Percentiles rank a stretch among this genome's conserved stretches.
phyloP scores from a whole-genome alignment of 2,329 filamentous ascomycete species.

The Ophiobolus disseminans region DNA sequence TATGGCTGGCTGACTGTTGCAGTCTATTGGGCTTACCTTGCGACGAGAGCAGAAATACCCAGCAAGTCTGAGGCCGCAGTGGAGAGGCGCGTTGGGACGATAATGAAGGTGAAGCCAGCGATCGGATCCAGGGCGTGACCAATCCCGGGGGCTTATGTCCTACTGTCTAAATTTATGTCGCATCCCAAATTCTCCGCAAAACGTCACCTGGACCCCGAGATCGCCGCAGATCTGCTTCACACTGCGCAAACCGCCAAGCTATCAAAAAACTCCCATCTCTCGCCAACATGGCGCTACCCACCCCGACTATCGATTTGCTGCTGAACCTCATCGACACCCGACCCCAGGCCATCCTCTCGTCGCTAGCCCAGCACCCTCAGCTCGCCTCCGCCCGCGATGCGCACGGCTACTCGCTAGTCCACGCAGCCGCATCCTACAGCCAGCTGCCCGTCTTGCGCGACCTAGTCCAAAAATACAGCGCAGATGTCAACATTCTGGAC shows the following conservation, averaged over 20 bases:
- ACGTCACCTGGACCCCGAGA: slow-evolving; percentile 4
- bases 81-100: neutral
- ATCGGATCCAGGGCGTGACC: neutral
- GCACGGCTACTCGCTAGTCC: slow-evolving; percentile 91
- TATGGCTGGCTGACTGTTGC: slow-evolving; percentile 1
- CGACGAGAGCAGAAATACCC: neutral
- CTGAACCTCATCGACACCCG: slow-evolving; percentile 77
- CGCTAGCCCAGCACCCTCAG: slow-evolving; percentile 76
- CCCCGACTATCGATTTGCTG: slow-evolving; percentile 54
- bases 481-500: slow-evolving; percentile 81
- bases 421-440: slow-evolving; percentile 92
- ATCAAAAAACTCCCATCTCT: neutral
- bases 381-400: slow-evolving; percentile 83
- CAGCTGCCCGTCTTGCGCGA: slow-evolving; percentile 80
- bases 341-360: slow-evolving; percentile 72
- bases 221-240: neutral
- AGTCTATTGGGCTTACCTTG: neutral
- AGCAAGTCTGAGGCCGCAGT: too few species aligned
- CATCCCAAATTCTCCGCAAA: slow-evolving; percentile 6
- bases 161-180: neutral
- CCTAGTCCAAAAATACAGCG: slow-evolving; percentile 77
- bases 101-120: neutral
- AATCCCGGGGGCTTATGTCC: neutral
- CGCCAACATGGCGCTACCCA: slow-evolving; percentile 38
- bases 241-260: neutral